Evolutionary conservation across 805 yeast genomes (phyloP), one percentile per base, ranked within the genome.

Genomic region (Allodekkera sacchari): DNA sequence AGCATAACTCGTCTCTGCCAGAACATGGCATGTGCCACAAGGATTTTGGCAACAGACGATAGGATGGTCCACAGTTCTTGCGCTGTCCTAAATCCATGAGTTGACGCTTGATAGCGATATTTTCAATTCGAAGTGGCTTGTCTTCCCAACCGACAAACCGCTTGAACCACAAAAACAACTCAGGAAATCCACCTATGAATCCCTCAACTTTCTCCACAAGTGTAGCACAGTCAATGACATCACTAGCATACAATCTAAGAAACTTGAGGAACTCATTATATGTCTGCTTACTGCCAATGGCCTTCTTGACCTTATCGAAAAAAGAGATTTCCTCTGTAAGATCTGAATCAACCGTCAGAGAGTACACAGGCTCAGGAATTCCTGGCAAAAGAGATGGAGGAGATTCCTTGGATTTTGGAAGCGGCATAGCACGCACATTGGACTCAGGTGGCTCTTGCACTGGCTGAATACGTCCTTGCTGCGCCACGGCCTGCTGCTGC

Each of bases 1-100:
- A 89, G 55, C 98, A 92, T 88, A 92, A 83, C 47, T 89, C 97
- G 58, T 92, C 99, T 48, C 99, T 76, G 12, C 98, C 98, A 7
- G 95, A 83, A 48, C 97, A 89, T 15, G 97, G 96, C 95, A 87
- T 87, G 50, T 75, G 83, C 0, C 95, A 84, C 54, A 89, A 97
- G 1, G 92, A 74, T 48, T 88, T 88, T 18, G 98, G 98, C 33
- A 89, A 66, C 48, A 83, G 74, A 50, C 96, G 75, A 57, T 92
- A 92, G 27, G 95, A 83, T 13, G 97, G 96, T 8, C 97, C 97
- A 50, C 83, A 84, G 4, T 95, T 83, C 54, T 92, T 84, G 61
- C 97, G 92, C 47, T 84, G 67, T 19, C 89, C 77, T 35, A 92
- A 68, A 48, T 92, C 97, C 38, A 92, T 64, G 45, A 82, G 87